phyloP scores from a whole-genome alignment of 1,139 yeast species.

The Pichia sp. region DNA sequence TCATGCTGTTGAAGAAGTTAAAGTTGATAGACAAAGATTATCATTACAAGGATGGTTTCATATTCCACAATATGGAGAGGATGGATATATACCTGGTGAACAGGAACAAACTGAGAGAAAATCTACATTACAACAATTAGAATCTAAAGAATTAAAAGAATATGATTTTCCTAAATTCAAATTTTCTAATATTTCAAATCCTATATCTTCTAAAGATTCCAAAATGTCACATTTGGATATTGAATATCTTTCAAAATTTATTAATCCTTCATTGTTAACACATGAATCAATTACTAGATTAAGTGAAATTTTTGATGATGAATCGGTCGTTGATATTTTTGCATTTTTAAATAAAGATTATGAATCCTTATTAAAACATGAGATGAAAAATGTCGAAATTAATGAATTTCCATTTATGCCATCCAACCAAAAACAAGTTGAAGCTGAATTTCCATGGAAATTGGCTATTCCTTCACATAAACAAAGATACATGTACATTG shows the following conservation, averaged over 20 bases:
- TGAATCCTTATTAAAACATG: slow-evolving; percentile 41
- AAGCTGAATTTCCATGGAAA: slow-evolving; percentile 65
- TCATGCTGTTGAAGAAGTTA: slow-evolving; percentile 97
- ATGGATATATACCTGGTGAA: slow-evolving; percentile 74
- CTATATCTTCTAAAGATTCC: slow-evolving; percentile 13
- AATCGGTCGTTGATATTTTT: slow-evolving; percentile 63
- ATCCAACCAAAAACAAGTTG: slow-evolving; percentile 46
- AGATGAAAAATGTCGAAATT: slow-evolving; percentile 48
- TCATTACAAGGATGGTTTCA: slow-evolving; percentile 99
- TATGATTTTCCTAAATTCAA: slow-evolving; percentile 70
- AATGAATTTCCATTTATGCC: slow-evolving; percentile 54
- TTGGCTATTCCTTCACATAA: slow-evolving; percentile 93
- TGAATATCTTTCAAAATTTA: slow-evolving; percentile 42
- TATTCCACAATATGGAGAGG: slow-evolving; percentile 89
- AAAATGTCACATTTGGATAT: slow-evolving; percentile 35
- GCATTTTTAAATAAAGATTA: slow-evolving; percentile 56
- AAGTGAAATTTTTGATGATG: slow-evolving; percentile 50
- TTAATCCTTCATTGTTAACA: slow-evolving; percentile 53
- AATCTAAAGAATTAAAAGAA: slow-evolving; percentile 69
- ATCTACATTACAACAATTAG: slow-evolving; percentile 76
- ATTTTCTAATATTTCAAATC: slow-evolving; percentile 33
- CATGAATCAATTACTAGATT: slow-evolving; percentile 38
- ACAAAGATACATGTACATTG: slow-evolving; percentile 78
- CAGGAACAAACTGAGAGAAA: slow-evolving; percentile 70
- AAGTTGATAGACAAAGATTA: slow-evolving; percentile 79